Evolutionary conservation across 2,329 filamentous ascomycete genomes (phyloP).

Genomic region (Epichloe scottii): DNA sequence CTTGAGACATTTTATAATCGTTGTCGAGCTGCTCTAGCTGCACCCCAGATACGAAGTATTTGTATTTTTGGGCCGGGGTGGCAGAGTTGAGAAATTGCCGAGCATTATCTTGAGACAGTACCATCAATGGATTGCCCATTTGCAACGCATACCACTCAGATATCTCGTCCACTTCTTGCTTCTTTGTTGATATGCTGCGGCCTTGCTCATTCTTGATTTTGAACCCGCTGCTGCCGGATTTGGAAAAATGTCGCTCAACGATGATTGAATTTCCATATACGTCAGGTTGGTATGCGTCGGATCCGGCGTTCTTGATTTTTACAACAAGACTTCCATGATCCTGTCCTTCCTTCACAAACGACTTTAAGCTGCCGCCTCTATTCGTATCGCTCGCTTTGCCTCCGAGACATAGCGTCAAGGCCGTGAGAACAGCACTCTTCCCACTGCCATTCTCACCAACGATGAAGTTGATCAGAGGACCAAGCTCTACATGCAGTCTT

Average conservation of each 20-base stretch:
- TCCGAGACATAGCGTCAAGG: slow-evolving; percentile 85
- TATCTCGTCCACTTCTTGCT: slow-evolving; percentile 79
- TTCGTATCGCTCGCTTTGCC: slow-evolving; percentile 90
- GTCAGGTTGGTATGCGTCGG: slow-evolving; percentile 71
- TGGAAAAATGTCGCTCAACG: slow-evolving; percentile 82
- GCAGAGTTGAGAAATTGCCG: slow-evolving; percentile 85
- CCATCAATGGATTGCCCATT: slow-evolving; percentile 93
- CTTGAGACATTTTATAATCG: slow-evolving; percentile 76
- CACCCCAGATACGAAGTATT: slow-evolving; percentile 89
- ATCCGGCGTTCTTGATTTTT: slow-evolving; percentile 80
- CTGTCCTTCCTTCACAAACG: slow-evolving; percentile 78
- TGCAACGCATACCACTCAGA: slow-evolving; percentile 87
- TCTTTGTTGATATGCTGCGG: slow-evolving; percentile 67
- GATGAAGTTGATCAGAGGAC: slow-evolving; percentile 94
- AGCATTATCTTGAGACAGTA: slow-evolving; percentile 89
- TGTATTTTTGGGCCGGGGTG: slow-evolving; percentile 76
- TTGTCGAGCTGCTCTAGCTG: slow-evolving; percentile 85
- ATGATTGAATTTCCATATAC: slow-evolving; percentile 75
- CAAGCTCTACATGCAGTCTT: slow-evolving; percentile 69
- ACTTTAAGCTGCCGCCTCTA: slow-evolving; percentile 77
- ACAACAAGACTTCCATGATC: slow-evolving; percentile 68
- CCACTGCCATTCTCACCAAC: slow-evolving; percentile 96
- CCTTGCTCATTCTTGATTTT: slow-evolving; percentile 67
- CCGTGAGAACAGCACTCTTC: slow-evolving; percentile 91
- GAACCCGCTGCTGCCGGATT: slow-evolving; percentile 64